Percentiles rank a stretch among this genome's conserved stretches.
These are phyloP conservation scores for Leccinum broughii DNA, from an alignment of 768 basidiomycete species.

Conservation along the genomic window DNA sequence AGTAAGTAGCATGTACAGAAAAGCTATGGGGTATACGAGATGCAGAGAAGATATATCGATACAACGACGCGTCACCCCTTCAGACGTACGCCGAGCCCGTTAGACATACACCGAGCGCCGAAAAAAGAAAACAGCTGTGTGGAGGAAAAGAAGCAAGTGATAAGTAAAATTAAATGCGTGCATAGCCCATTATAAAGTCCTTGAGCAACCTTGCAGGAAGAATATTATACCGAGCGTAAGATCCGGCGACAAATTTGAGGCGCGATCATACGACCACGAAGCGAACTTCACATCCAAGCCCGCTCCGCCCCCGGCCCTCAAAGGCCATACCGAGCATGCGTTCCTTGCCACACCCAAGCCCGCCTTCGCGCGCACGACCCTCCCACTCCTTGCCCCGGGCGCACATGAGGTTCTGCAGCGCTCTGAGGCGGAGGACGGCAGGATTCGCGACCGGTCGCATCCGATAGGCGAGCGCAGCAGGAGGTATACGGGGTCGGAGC, in stretches of 20 bases:
- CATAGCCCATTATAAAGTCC: constrained; percentile 33
- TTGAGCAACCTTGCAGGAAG: constrained; percentile 8
- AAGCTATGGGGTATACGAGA: constrained; percentile 22
- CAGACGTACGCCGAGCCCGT: constrained; percentile 5
- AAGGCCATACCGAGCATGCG: constrained; percentile 58
- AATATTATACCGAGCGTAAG: constrained; percentile 8
- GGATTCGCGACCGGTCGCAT: constrained; percentile 63
- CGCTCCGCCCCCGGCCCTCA: constrained; percentile 60
- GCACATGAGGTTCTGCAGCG: constrained; percentile 57
- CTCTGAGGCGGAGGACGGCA: constrained; percentile 55
- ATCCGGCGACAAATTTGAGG: neutral
- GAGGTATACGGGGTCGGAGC: constrained; percentile 40
- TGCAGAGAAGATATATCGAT: constrained; percentile 20
- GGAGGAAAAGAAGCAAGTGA: constrained; percentile 8
- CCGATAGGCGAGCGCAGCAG: constrained; percentile 40
- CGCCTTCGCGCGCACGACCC: constrained; percentile 48
- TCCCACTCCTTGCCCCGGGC: constrained; percentile 47
- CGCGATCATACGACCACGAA: constrained; percentile 30
- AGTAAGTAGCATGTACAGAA: constrained; percentile 1
- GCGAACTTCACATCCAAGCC: constrained; percentile 44
- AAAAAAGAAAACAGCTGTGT: neutral
- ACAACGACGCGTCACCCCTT: constrained; percentile 20
- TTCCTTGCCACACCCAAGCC: constrained; percentile 56
- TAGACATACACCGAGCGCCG: constrained; percentile 6
- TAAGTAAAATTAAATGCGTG: constrained; percentile 35